These are phyloP conservation scores for Quercus robur DNA, from an alignment of 306 rosid species.

Conservation along the genomic window DNA sequence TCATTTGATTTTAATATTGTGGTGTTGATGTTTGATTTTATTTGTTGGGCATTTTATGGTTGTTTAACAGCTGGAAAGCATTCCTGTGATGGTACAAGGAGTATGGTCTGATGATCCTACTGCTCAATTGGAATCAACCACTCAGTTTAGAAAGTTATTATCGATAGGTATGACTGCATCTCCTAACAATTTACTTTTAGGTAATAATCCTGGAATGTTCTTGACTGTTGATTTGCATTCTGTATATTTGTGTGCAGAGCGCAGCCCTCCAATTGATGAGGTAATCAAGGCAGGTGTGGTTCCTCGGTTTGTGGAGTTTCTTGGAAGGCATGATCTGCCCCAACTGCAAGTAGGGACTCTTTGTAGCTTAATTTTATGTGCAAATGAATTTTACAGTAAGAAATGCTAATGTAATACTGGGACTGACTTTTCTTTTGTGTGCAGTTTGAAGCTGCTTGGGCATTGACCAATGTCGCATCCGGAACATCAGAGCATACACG, in stretches of 20 bases:
- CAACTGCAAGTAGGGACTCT: constrained; percentile 40
- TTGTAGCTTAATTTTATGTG: not conserved
- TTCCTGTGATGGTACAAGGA: constrained; percentile 54
- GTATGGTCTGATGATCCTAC: constrained; percentile 52
- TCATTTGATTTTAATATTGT: not conserved
- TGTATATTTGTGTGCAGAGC: constrained; percentile 28
- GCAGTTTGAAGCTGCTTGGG: constrained; percentile 83
- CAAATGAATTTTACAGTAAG: not conserved
- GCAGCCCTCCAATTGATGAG: constrained; percentile 67
- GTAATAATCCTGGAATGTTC: not conserved
- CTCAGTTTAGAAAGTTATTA: constrained; percentile 53
- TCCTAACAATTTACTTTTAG: not conserved
- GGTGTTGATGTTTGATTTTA: not conserved
- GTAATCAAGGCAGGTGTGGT: constrained; percentile 50
- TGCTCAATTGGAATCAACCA: constrained; percentile 61
- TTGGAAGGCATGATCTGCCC: constrained; percentile 46
- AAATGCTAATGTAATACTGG: not conserved
- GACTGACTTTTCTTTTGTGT: not conserved
- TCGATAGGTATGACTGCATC: constrained; percentile 44
- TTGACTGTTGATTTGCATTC: not conserved
- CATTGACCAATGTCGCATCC: constrained; percentile 59
- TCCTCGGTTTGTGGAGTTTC: constrained; percentile 65
- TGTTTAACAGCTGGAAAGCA: constrained; percentile 48
- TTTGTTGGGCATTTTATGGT: not conserved
- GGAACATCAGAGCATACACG: constrained; percentile 64